Evolutionary conservation across 805 yeast species (phyloP), one percentile per base, ranked within the genome.

Genomic region (Barnettozyma vustinii): DNA sequence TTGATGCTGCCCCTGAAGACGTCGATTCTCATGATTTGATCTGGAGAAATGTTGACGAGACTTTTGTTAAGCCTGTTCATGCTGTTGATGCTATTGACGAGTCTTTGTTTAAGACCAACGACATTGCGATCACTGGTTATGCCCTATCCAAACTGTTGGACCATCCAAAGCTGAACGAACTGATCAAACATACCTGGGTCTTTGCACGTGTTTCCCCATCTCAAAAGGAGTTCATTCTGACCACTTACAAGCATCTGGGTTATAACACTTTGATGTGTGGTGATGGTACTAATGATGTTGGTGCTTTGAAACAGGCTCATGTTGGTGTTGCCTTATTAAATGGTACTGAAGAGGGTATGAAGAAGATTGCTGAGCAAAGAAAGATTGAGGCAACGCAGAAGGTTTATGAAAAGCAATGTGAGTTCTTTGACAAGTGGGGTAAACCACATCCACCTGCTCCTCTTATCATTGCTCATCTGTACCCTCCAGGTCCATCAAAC

Each of bases 271-370:
- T 94, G 60, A 94, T 94, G 99, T 94, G 99, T 71, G 99, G 99
- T 75, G 99, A 94, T 71, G 99, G 99, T 70, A 94, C 99, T n/a
- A 94, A 94, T 65, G 99, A 94, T 74, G 99, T 94, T 45, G 99
- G 99, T 69, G 99, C 99, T 47, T 79, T 94, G 70, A 94, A 94
- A 68, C 98, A 94, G 73, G 98, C 99, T 2, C 96, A 94, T 63
- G 85, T 94, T 63, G 99, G 99, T 74, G 87, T 94, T 65, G 99
- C 99, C n/a, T 74, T 94, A 58, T 77, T 94, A 66, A 94, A 94
- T 62, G 99, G 98, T 70, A 91, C 99, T 49, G 96, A 87, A 63
- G 97, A 88, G 47, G 86, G 96, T 42, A 75, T 94, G 81, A 86
- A 86, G 70, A 88, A 90, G 69, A 79, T 91, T 51, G 88, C 85